Base-by-base conservation (phyloP, 805 yeast species). In the Schwanniomyces sp. region DNA sequence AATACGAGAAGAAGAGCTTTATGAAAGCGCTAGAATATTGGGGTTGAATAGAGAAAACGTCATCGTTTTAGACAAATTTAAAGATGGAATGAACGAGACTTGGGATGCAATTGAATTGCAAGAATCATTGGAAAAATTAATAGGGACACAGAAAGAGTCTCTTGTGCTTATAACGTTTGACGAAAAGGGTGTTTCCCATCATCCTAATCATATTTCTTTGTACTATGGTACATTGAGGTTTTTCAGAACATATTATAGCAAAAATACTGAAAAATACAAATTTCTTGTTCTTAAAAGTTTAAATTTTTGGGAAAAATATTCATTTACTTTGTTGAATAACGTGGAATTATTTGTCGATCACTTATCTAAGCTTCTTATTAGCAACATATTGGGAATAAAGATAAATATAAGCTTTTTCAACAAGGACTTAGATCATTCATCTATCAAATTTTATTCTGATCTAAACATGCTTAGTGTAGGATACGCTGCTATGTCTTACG, bases 121-220 rank as follows among this genome's bases (percentile, higher is more conserved):
- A 4, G 48, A 59, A 5, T 61, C 69, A 2, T 61, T 87, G 25
- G 52, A 59, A 1, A 48, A 52, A 2, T 54, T 64, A 12, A 61
- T 70, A 7, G 45, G 49, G 17, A 45, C 56, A 37, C 38, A 46
- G n/a, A 40, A 43, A 6, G 36, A 50, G 24, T 51, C 56, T 6
- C 51, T 72, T 14, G 72, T 78, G 5, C 56, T 91, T 8, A 56
- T 92, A 28, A 88, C 97, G 0, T 92, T 94, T 64, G 99, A 94
- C 67, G 76, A 76, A 32, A 43, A 58, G 17, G 99, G 99, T 0
- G 86, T 94, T 3, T 90, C 97, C 0, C 74, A 77, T 41, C 99
- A 94, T 66, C 79, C 88, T n/a, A 94, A 94, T 65, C 99, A 94
- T 64, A 80, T 71, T 24, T 77, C 91, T 0, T 64, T 88, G 41